phyloP scores from a whole-genome alignment of 2,329 filamentous ascomycete genomes.

The Beauveria bassiana region DNA sequence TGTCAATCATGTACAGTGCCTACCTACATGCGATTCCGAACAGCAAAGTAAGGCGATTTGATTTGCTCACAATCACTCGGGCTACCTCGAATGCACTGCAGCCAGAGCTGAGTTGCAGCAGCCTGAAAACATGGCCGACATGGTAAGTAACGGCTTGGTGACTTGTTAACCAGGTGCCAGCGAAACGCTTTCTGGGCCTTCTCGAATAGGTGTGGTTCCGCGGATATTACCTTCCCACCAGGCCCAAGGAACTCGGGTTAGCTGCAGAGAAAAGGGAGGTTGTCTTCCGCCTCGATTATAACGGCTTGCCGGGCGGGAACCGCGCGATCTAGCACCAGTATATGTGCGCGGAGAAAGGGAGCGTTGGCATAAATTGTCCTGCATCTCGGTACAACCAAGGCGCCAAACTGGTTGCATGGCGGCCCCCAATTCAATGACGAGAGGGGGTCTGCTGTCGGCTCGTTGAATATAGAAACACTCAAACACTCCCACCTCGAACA shows the following conservation, averaged over 20 bases:
- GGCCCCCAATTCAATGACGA: not conserved
- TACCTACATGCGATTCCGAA: not conserved
- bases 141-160: too few relatives aligned
- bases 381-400: too few relatives aligned
- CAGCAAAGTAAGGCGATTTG: not conserved
- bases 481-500: not conserved
- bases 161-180: too few relatives aligned
- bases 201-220: too few relatives aligned
- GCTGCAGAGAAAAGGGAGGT: not conserved
- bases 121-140: too few relatives aligned
- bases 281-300: too few relatives aligned
- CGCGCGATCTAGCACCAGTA: not conserved
- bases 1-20: not conserved
- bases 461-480: not conserved
- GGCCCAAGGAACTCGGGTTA: not conserved
- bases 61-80: not conserved
- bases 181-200: too few relatives aligned
- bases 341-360: not conserved
- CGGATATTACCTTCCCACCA: not conserved
- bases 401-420: constrained; percentile 2
- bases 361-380: too few relatives aligned
- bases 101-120: too few relatives aligned
- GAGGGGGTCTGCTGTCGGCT: not conserved
- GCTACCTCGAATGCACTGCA: not conserved
- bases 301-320: not conserved